These are phyloP conservation scores for Asterochloris erici DNA, from an alignment of 139 green algal genomes.

Conservation along the genomic window DNA sequence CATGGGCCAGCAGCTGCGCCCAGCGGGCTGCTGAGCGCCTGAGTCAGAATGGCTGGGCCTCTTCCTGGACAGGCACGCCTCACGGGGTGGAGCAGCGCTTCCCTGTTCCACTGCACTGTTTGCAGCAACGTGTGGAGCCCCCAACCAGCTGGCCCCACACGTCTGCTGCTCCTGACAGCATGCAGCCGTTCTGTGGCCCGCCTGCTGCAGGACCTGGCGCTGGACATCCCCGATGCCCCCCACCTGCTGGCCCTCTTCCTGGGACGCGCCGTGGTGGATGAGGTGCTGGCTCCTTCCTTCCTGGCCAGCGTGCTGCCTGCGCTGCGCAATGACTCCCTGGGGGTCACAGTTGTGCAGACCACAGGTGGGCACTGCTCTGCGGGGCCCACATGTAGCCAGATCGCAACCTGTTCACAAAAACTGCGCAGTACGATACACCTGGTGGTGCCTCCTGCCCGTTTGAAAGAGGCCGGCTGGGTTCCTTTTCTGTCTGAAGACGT, in stretches of 20 bases:
- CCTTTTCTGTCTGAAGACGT: too few relatives aligned
- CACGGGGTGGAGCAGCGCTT: too few relatives aligned
- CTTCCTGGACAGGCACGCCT: too few relatives aligned
- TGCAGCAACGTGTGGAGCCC: too few relatives aligned
- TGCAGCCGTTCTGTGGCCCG: too few relatives aligned
- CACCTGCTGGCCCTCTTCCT: constrained; percentile 79
- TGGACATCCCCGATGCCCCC: constrained; percentile 85
- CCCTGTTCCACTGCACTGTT: background rate
- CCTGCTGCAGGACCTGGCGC: constrained; percentile 59
- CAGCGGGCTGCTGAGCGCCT: too few relatives aligned
- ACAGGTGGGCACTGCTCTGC: constrained; percentile 18
- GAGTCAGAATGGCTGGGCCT: background rate
- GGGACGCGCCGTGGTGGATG: constrained; percentile 87
- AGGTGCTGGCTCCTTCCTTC: constrained; percentile 86
- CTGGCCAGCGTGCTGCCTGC: constrained; percentile 59
- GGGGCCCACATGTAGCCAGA: background rate
- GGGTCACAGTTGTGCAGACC: constrained; percentile 58
- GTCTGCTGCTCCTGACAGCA: constrained; percentile 1
- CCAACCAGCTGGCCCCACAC: background rate
- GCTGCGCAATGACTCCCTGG: constrained; percentile 56
- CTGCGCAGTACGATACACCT: too few relatives aligned
- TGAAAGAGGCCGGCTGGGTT: too few relatives aligned
- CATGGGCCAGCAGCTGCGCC: too few relatives aligned
- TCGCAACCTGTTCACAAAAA: too few relatives aligned
- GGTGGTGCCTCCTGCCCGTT: too few relatives aligned